phyloP scores from a whole-genome alignment of 225 moss, liverwort and hornwort genomes.

The Sphagnum contortum region DNA sequence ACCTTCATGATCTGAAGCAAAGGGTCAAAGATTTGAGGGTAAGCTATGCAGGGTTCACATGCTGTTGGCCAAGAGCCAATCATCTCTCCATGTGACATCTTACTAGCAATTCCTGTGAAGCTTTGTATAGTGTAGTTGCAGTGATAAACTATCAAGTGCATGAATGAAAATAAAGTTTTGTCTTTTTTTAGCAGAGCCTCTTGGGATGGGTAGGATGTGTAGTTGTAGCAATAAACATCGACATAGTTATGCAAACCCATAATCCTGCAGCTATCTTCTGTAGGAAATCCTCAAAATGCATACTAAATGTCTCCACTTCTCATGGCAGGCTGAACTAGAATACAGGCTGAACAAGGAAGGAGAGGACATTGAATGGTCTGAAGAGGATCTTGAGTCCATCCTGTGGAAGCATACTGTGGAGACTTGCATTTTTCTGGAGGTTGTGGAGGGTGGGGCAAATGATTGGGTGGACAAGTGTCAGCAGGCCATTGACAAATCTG shows the following conservation, averaged over 20 bases:
- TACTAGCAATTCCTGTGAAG: too few relatives aligned
- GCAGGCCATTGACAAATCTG: slow-evolving; percentile 4
- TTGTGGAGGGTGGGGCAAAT: slow-evolving; percentile 7
- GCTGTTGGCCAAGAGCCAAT: too few relatives aligned
- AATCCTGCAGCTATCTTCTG: too few relatives aligned
- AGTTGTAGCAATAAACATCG: too few relatives aligned
- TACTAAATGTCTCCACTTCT: not conserved
- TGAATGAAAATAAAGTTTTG: too few relatives aligned
- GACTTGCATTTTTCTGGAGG: slow-evolving; percentile 11
- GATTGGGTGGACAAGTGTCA: slow-evolving; percentile 6
- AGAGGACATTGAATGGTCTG: slow-evolving; percentile 6
- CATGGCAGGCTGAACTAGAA: slow-evolving; percentile 12
- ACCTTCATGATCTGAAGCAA: slow-evolving; percentile 12
- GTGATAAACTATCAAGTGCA: too few relatives aligned
- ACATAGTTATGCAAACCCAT: too few relatives aligned
- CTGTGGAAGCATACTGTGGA: slow-evolving; percentile 14
- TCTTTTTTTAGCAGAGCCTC: too few relatives aligned
- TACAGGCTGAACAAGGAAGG: slow-evolving; percentile 11
- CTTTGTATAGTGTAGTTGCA: too few relatives aligned
- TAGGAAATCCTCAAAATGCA: too few relatives aligned
- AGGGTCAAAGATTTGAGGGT: slow-evolving; percentile 5
- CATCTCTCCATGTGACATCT: too few relatives aligned
- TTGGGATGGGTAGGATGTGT: too few relatives aligned
- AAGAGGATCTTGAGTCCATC: slow-evolving; percentile 10
- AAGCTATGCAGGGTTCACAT: not conserved